Evolutionary conservation across 208 protist genomes (phyloP).

Genomic region (Leishmania amazonensis): DNA sequence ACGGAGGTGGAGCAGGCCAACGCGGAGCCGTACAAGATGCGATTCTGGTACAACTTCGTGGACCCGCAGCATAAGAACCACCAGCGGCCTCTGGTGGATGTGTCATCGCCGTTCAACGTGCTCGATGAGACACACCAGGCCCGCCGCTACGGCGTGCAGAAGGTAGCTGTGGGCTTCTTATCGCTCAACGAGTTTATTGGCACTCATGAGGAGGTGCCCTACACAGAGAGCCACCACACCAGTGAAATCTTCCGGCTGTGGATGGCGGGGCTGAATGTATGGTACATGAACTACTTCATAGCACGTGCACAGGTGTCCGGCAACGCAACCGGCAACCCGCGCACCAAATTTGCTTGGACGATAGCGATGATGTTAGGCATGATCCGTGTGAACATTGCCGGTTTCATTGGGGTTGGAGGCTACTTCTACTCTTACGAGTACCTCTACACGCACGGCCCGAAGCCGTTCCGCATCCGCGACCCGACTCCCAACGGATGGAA

Average conservation of each 20-base stretch:
- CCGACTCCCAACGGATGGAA: conserved; percentile 74
- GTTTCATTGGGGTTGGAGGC: conserved; percentile 65
- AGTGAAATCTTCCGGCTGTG: conserved; percentile 69
- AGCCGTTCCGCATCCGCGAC: conserved; percentile 70
- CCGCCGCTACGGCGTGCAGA: conserved; percentile 65
- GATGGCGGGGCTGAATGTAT: conserved; percentile 66
- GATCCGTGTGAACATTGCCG: conserved; percentile 69
- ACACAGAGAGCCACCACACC: conserved; percentile 80
- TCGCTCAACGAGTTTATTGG: conserved; percentile 80
- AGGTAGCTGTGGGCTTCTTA: conserved; percentile 57
- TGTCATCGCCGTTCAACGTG: conserved; percentile 74
- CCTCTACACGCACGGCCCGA: conserved; percentile 84
- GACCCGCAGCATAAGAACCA: conserved; percentile 48
- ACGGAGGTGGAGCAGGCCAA: conserved; percentile 39
- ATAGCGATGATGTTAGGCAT: conserved; percentile 59
- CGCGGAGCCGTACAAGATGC: conserved; percentile 53
- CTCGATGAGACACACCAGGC: conserved; percentile 84
- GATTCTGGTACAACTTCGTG: conserved; percentile 57
- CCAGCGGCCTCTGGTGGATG: conserved; percentile 63
- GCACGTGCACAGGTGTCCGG: conserved; percentile 43
- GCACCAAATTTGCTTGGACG: conserved; percentile 61
- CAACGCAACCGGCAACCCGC: conserved; percentile 56
- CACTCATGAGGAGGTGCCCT: conserved; percentile 75
- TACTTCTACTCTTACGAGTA: conserved; percentile 92
- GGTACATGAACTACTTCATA: conserved; percentile 64